Base-by-base conservation (phyloP, 805 yeast species). In the Zygosaccharomyces pseudorouxii region DNA sequence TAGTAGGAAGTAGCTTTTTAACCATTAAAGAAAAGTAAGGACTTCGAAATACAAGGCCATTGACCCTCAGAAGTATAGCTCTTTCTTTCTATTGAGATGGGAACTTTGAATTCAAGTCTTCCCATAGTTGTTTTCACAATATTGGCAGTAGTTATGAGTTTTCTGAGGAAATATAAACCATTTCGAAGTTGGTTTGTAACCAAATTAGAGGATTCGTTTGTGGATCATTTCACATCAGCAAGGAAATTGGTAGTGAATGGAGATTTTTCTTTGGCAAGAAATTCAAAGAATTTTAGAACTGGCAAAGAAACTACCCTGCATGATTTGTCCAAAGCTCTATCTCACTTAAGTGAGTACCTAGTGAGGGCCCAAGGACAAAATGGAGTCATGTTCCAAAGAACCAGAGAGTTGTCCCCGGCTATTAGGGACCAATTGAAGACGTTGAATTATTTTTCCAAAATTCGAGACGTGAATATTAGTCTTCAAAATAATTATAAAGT, bases 401-500 rank as follows among this genome's bases (percentile, higher is more conserved):
- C 63, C 7, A 53, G 38, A 28, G 51, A 47, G 12, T 22, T 62
- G 19, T 19, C 38, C 3, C 47, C 46, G 10, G 36, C 25, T 8
- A 29, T 30, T n/a, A 31, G 47, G 5, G 48, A 49, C 3, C 61
- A 60, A 38, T 49, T 62, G 48, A 71, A 69, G 9, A 66, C 73
- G 20, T 71, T 77, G 0, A 82, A 84, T 0, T 82, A 86, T 68
- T 52, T 74, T 25, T 65, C 70, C 18, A 81, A 85, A 55, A 63
- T 86, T 43, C 64, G 71, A 14, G 53, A 58, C 6, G 72, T 82
- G 0, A 87, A 84, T 49, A 51, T 55, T 1, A 68, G 75, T 10
- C 72, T 81, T 4, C 63, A 55, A 4, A 59, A 57, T 9, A 88
- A 89, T 64, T 75, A 73, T 46, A 54, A 55, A 3, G 53, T 85